These are phyloP conservation scores for Bidens hawaiensis DNA, from an alignment of 140 eudicot genomes.

Conservation along the genomic window DNA sequence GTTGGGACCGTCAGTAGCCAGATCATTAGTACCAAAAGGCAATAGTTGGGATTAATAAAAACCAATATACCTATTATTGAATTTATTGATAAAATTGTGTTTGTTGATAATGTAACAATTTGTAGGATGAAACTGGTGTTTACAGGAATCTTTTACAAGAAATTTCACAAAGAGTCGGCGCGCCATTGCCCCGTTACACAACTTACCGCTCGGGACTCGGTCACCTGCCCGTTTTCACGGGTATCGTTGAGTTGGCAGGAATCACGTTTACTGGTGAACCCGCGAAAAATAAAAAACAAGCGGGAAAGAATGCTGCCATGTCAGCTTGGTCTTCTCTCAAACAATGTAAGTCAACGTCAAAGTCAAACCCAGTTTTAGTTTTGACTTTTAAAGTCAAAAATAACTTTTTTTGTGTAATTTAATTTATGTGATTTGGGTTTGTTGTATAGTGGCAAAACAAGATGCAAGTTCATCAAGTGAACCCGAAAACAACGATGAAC, in stretches of 20 bases:
- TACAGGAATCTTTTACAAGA: slow-evolving; percentile 92
- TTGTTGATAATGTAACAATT: slow-evolving; percentile 3
- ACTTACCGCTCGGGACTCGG: slow-evolving; percentile 83
- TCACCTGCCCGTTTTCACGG: slow-evolving; percentile 80
- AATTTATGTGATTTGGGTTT: neutral
- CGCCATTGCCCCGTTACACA: slow-evolving; percentile 75
- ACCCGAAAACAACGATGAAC: slow-evolving; percentile 70
- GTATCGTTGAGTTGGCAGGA: slow-evolving; percentile 78
- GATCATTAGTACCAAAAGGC: too few species aligned
- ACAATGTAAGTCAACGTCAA: slow-evolving; percentile 46
- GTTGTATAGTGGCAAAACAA: slow-evolving; percentile 65
- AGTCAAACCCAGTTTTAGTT: slow-evolving; percentile 15
- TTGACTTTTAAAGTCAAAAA: neutral
- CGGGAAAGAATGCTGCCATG: slow-evolving; percentile 92
- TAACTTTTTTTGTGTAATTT: neutral
- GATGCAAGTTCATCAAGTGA: slow-evolving; percentile 59
- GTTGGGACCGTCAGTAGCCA: too few species aligned
- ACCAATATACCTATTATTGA: too few species aligned
- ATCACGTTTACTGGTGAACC: slow-evolving; percentile 78
- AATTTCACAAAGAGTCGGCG: slow-evolving; percentile 89
- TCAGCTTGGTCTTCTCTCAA: slow-evolving; percentile 94
- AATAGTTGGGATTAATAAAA: too few species aligned
- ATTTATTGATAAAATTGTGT: too few species aligned
- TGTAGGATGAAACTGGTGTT: slow-evolving; percentile 94
- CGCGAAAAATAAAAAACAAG: slow-evolving; percentile 95